Percentiles rank a stretch among this genome's conserved stretches.
phyloP scores from a whole-genome alignment of 306 rosid genomes.

The Ammopiptanthus mongolicus region DNA sequence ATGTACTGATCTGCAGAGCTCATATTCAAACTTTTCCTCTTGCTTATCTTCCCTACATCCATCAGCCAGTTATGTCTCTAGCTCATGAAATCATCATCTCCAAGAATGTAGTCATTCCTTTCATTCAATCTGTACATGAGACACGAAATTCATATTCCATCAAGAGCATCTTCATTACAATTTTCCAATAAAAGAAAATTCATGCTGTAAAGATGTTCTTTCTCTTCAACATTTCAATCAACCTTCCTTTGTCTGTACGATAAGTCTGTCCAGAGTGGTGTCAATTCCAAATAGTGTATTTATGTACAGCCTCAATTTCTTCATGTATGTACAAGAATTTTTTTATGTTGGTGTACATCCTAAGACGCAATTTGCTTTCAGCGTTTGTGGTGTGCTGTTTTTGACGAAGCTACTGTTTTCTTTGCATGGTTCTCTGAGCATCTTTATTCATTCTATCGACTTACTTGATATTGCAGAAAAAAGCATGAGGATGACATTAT shows the following conservation, averaged over 20 bases:
- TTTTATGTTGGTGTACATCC: conserved; percentile 22
- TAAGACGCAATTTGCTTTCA: conserved; percentile 4
- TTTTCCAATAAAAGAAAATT: conserved; percentile 35
- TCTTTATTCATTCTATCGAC: not conserved
- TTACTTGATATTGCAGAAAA: not conserved
- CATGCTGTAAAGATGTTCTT: conserved; percentile 27
- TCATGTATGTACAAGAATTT: conserved; percentile 19
- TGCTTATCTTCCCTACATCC: conserved; percentile 24
- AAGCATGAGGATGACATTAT: not conserved
- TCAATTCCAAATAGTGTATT: conserved; percentile 3
- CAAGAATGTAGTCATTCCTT: conserved; percentile 25
- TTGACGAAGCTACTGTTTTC: not conserved
- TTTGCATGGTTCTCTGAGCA: not conserved
- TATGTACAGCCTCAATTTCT: conserved; percentile 31
- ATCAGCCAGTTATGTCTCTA: conserved; percentile 16
- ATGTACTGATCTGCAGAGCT: conserved; percentile 37
- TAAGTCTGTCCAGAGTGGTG: conserved; percentile 4
- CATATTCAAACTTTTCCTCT: conserved; percentile 22
- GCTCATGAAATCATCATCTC: conserved; percentile 22
- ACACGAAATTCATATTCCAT: conserved; percentile 28
- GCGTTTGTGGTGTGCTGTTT: not conserved
- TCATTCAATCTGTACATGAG: conserved; percentile 47
- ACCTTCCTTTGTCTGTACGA: conserved; percentile 20
- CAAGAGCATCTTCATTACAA: conserved; percentile 28
- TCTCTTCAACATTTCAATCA: conserved; percentile 18